These are phyloP conservation scores for Leccinum proximum DNA, from an alignment of 1,284 basidiomycete genomes.

Conservation along the genomic window DNA sequence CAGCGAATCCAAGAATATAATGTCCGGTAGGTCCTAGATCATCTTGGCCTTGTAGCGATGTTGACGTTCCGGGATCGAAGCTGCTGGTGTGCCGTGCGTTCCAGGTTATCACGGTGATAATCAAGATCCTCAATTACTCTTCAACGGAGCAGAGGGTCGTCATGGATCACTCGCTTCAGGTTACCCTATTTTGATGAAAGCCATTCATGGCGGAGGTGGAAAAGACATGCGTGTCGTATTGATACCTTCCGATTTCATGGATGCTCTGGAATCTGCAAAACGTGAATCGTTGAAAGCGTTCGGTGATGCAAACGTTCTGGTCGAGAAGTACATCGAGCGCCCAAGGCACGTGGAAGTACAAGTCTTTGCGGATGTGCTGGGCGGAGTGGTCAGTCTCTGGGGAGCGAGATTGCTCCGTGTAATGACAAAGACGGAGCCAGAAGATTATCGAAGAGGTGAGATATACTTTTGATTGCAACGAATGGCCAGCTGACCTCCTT, in stretches of 20 bases:
- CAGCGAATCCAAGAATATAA: slow-evolving; percentile 88
- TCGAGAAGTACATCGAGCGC: slow-evolving; percentile 84
- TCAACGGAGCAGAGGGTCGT: slow-evolving; percentile 51
- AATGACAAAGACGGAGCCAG: slow-evolving; percentile 81
- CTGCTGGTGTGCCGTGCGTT: slow-evolving; percentile 90
- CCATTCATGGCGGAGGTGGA: slow-evolving; percentile 95
- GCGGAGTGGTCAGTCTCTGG: slow-evolving; percentile 85
- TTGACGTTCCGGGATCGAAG: slow-evolving; percentile 34
- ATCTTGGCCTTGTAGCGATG: background rate
- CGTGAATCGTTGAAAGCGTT: slow-evolving; percentile 88
- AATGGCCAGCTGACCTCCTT: background rate
- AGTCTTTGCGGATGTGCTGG: slow-evolving; percentile 80
- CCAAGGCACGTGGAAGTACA: slow-evolving; percentile 91
- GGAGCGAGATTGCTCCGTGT: slow-evolving; percentile 87
- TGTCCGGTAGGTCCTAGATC: slow-evolving; percentile 56
- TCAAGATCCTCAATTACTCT: slow-evolving; percentile 66
- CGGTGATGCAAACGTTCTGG: slow-evolving; percentile 81
- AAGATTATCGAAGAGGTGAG: slow-evolving; percentile 90
- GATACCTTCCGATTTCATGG: slow-evolving; percentile 60
- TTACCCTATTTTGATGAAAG: slow-evolving; percentile 95
- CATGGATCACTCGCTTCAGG: slow-evolving; percentile 35
- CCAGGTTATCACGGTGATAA: slow-evolving; percentile 86
- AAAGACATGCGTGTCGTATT: slow-evolving; percentile 95
- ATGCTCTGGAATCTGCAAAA: slow-evolving; percentile 81
- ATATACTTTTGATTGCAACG: background rate